Base-by-base conservation (phyloP, 31 red algal species). In the Odonthalia washingtoniensis region DNA sequence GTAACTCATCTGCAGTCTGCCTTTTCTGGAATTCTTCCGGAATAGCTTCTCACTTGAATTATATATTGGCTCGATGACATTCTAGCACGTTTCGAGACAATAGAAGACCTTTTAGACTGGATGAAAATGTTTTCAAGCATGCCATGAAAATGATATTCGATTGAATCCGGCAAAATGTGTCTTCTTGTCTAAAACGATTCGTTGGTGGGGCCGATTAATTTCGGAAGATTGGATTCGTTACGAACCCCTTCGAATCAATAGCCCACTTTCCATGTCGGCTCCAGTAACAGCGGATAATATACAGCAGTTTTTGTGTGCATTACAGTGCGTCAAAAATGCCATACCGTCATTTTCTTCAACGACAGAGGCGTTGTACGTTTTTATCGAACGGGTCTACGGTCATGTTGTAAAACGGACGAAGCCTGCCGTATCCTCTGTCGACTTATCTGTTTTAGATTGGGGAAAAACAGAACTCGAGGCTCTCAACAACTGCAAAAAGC, bases 311-410 rank as follows among this genome's bases (percentile, higher is more conserved):
- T n/a, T n/a, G n/a, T n/a, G n/a, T n/a, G n/a, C n/a, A n/a, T n/a
- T n/a, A n/a, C n/a, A n/a, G n/a, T n/a, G n/a, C n/a, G n/a, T n/a
- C n/a, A n/a, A n/a, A n/a, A n/a, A n/a, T n/a, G n/a, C n/a, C n/a
- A n/a, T n/a, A n/a, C n/a, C n/a, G n/a, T n/a, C n/a, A n/a, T n/a
- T n/a, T n/a, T n/a, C n/a, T n/a, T n/a, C n/a, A n/a, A n/a, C n/a
- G 31, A 21, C 26, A 14, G 73, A 5, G 9, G 73, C 69, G n/a
- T n/a, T n/a, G 30, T 78, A 78, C 28, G 46, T 44, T 2, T 79
- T 83, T 17, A 36, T 94, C 21, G 53, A 77, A 27, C 84, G 88
- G 4, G 35, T 62, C 32, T 26, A 69, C 53, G 65, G 69, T 0
- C 84, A 42, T 41, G 44, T 77, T 28, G 79, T 14, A 33, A 14